These are phyloP conservation scores for Auriscalpium vulgare DNA, from an alignment of 768 basidiomycete genomes.

Conservation along the genomic window DNA sequence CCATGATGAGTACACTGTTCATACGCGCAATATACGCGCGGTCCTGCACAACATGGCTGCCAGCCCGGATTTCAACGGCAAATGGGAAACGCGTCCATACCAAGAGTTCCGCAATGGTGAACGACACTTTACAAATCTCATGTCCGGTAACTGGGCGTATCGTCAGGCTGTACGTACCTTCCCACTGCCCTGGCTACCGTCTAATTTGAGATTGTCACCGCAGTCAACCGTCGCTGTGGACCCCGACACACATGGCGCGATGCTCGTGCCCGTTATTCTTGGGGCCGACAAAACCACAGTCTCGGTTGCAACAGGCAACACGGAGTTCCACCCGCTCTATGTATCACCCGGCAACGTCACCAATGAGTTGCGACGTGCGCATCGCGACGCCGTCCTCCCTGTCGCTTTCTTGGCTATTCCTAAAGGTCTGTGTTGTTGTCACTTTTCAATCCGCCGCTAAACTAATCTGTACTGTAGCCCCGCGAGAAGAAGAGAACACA, in stretches of 20 bases:
- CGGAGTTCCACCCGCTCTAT: slow-evolving; percentile 18
- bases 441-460: not conserved
- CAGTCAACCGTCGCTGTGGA: slow-evolving; percentile 2
- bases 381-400: slow-evolving; percentile 6
- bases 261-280: slow-evolving; percentile 14
- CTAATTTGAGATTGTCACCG: not conserved
- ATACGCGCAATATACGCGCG: not conserved
- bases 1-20: not conserved
- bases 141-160: too few relatives aligned
- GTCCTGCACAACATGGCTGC: not conserved
- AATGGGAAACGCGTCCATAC: too few relatives aligned
- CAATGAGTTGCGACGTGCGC: slow-evolving; percentile 11
- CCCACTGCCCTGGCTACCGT: too few relatives aligned
- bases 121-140: too few relatives aligned
- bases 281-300: slow-evolving; percentile 21
- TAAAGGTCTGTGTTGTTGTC: slow-evolving; percentile 14
- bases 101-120: too few relatives aligned
- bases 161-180: not conserved
- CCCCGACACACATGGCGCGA: slow-evolving; percentile 5
- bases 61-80: not conserved
- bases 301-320: slow-evolving; percentile 16
- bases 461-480: not conserved
- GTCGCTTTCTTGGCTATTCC: slow-evolving; percentile 15
- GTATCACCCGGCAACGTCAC: slow-evolving; percentile 11
- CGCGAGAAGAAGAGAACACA: not conserved